phyloP scores from a whole-genome alignment of 202 grass and related monocot genomes.

The Saccharum hybrid region DNA sequence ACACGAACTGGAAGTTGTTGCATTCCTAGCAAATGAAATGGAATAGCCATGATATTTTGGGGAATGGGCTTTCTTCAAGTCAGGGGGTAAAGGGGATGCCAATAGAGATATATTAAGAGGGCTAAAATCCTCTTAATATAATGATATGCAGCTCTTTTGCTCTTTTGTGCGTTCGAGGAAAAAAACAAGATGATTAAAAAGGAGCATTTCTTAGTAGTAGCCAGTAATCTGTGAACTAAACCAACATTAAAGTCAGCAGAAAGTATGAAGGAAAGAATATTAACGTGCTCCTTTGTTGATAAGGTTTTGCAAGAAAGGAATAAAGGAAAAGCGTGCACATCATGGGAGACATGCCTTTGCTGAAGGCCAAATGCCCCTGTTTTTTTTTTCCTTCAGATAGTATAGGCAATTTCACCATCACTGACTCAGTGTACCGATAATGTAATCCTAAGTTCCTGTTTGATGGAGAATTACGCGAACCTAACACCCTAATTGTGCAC shows the following conservation, averaged over 20 bases:
- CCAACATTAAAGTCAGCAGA: not conserved
- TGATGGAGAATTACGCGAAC: not conserved
- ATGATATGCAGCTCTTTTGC: not conserved
- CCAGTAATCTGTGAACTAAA: not conserved
- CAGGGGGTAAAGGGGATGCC: not conserved
- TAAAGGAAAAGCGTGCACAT: conserved; percentile 29
- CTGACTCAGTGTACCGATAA: not conserved
- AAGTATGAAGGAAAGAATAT: conserved; percentile 16
- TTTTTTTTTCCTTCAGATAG: not conserved
- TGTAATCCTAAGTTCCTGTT: not conserved
- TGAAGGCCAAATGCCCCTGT: not conserved
- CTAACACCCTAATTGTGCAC: not conserved
- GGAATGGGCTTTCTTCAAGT: not conserved
- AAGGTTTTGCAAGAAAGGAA: conserved; percentile 36
- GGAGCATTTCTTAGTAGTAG: not conserved
- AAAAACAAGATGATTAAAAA: not conserved
- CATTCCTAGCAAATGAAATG: not conserved
- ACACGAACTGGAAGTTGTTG: not conserved
- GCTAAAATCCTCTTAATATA: not conserved
- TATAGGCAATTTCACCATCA: not conserved
- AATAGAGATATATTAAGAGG: not conserved
- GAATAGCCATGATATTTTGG: not conserved
- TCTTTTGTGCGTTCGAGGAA: not conserved
- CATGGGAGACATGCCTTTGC: not conserved
- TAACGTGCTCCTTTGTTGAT: not conserved